Evolutionary conservation across 805 yeast genomes (phyloP), one percentile per base, ranked within the genome.

Genomic region (Candida hispaniensis): DNA sequence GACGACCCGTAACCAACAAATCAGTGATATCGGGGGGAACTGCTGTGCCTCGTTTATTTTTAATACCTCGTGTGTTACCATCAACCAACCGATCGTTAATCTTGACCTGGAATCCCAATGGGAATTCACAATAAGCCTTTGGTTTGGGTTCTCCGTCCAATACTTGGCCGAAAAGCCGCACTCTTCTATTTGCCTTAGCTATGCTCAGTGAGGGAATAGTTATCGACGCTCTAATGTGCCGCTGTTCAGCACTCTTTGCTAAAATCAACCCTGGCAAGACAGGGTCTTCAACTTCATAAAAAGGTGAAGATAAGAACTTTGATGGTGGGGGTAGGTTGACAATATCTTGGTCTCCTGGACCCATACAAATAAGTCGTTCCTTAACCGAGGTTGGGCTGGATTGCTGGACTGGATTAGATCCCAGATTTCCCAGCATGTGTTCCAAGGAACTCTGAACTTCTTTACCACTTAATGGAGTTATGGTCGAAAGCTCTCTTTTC

Each of bases 21-120:
- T 63, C 62, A 0, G 94, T 79, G 25, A 88, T 45, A 52, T 86
- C 79, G 0, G 82, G 85, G 0, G 96, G 95, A 41, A 71, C 68
- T 1, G 85, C 77, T 0, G 94, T 75, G 0, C 94, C 94, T 0
- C 69, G 68, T 40, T 67, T 70, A 29, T 77, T 78, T 49, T 82
- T 82, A 18, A 85, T 58, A 1, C 96, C 96, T 38, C 75, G 70
- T 2, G 75, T 69, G 41, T 71, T 71, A 21, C 66, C 74, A 24
- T 65, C 66, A 2, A 77, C 50, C 10, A 52, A 55, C 2, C 44
- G 41, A 4, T 63, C 65, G 49, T 88, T 82, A 23, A 79, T 63
- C 24, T 63, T 64, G 3, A 86, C 59, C 48, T 79, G 93, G 28
- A 75, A 59, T 4, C 81, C 82, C 16, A 59, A 61, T 0, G 97